Conservation (phyloP, 2,329 filamentous ascomycete genomes). For the Colletotrichum horii region DNA sequence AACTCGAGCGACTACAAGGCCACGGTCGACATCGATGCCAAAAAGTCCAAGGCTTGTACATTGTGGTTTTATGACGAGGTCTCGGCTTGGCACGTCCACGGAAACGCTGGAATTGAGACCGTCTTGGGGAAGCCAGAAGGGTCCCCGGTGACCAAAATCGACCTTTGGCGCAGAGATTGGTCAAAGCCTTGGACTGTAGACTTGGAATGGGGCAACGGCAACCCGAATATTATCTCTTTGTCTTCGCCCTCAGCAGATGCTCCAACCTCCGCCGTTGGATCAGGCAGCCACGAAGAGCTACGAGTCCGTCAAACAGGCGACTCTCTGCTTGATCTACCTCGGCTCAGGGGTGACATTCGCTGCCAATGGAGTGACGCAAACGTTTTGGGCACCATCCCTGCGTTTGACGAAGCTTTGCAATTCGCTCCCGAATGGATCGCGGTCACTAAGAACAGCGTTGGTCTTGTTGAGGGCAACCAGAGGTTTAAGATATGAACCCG, state of each 20-base stretch:
- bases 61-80: slow-evolving; percentile 75
- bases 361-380: slow-evolving; percentile 94
- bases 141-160: slow-evolving; percentile 70
- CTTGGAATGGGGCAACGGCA: slow-evolving; percentile 63
- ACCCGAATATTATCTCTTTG: background rate
- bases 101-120: slow-evolving; percentile 61
- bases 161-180: slow-evolving; percentile 86
- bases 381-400: slow-evolving; percentile 72
- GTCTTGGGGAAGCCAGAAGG: slow-evolving; percentile 69
- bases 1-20: slow-evolving; percentile 52
- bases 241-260: background rate
- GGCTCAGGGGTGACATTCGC: slow-evolving; percentile 69
- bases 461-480: slow-evolving; percentile 8
- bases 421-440: slow-evolving; percentile 83
- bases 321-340: slow-evolving; percentile 38
- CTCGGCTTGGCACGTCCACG: slow-evolving; percentile 65
- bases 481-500: background rate
- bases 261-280: background rate
- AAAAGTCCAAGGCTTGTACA: slow-evolving; percentile 80
- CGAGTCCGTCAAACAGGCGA: slow-evolving; percentile 31
- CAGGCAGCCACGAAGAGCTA: slow-evolving; percentile 23
- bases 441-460: slow-evolving; percentile 63
- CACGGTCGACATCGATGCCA: slow-evolving; percentile 69
- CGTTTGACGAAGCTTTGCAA: slow-evolving; percentile 78
- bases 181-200: slow-evolving; percentile 77